Percentiles rank a stretch among this genome's conserved stretches.
Conservation (phyloP, 1,139 yeast species). For the Hyphopichia pseudoburtonii region DNA sequence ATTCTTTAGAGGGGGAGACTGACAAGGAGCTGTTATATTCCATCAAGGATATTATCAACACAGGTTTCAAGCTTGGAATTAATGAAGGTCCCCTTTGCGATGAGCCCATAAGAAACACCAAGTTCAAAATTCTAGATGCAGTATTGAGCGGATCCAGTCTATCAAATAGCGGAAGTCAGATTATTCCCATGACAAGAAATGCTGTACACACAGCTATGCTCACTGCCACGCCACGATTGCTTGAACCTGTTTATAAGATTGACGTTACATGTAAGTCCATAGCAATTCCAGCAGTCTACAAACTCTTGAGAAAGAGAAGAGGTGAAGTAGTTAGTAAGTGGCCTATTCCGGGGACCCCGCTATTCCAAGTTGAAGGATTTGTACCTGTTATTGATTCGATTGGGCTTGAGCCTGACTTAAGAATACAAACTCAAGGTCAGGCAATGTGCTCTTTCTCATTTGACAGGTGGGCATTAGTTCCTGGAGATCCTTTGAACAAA, state of each 20-base stretch:
- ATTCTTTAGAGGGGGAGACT: conserved; percentile 68
- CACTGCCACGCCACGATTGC: conserved; percentile 72
- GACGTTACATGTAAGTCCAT: conserved; percentile 55
- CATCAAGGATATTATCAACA: conserved; percentile 55
- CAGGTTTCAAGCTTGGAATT: conserved; percentile 84
- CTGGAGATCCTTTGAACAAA: conserved; percentile 87
- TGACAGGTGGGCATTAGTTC: conserved; percentile 73
- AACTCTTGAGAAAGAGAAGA: conserved; percentile 61
- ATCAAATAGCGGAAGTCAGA: conserved; percentile 65
- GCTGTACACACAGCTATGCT: conserved; percentile 84
- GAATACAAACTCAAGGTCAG: conserved; percentile 75
- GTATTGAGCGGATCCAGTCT: conserved; percentile 47
- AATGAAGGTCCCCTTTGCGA: conserved; percentile 91
- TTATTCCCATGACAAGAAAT: conserved; percentile 78
- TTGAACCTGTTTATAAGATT: conserved; percentile 82
- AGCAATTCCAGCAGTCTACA: conserved; percentile 45
- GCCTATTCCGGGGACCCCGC: conserved; percentile 75
- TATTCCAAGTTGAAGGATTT: conserved; percentile 59
- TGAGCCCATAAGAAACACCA: conserved; percentile 72
- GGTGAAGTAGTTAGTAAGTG: conserved; percentile 48
- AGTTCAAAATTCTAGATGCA: conserved; percentile 70
- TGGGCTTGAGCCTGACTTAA: conserved; percentile 84
- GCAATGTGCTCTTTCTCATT: conserved; percentile 70
- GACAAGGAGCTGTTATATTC: conserved; percentile 51
- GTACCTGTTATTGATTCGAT: conserved; percentile 89